Evolutionary conservation across 345 rosid genomes (phyloP).

Genomic region (Lenwebbia sp.): DNA sequence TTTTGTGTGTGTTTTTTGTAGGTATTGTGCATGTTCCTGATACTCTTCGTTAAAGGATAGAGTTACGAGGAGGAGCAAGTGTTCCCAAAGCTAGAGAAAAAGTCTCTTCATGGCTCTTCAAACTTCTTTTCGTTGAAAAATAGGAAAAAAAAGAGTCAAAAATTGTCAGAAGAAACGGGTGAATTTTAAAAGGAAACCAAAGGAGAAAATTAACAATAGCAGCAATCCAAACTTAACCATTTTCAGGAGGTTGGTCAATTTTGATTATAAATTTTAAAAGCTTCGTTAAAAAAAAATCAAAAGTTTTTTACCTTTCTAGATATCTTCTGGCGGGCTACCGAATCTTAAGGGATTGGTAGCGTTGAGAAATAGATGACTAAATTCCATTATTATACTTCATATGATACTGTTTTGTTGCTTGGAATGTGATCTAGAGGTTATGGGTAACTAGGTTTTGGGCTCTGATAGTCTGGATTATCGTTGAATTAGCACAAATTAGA

Average conservation of each 20-base stretch:
- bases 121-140: neutral
- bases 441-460: too few species aligned
- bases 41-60: neutral
- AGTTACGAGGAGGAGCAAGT: neutral
- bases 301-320: neutral
- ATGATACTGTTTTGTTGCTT: neutral
- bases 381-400: neutral
- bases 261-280: neutral
- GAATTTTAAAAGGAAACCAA: neutral
- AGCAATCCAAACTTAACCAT: neutral
- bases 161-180: neutral
- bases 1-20: too few species aligned
- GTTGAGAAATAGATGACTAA: neutral
- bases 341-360: neutral
- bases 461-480: too few species aligned
- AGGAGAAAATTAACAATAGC: neutral
- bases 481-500: too few species aligned
- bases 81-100: neutral
- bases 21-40: neutral
- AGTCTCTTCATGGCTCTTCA: neutral
- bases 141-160: neutral
- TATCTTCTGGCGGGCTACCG: neutral
- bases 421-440: too few species aligned
- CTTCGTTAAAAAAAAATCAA: neutral
- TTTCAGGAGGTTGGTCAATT: neutral